Conservation (phyloP, 768 basidiomycete species). For the Polyporus arcularius region DNA sequence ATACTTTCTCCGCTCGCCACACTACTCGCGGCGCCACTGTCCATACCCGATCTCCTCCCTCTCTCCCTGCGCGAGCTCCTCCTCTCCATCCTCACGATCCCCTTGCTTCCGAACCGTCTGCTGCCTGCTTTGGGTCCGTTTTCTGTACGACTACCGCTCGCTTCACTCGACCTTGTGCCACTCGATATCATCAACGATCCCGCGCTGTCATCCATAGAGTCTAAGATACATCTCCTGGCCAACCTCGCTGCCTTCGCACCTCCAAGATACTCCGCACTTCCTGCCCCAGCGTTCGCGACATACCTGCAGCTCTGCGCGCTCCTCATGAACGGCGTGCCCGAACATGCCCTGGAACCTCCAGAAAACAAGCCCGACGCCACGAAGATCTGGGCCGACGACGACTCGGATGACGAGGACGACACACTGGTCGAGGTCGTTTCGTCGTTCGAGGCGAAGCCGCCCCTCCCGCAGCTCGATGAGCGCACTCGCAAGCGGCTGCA, state of each 20-base stretch:
- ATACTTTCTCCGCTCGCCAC: slow-evolving; percentile 48
- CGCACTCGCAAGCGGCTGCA: slow-evolving; percentile 65
- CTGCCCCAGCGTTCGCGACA: slow-evolving; percentile 43
- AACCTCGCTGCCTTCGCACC: slow-evolving; percentile 69
- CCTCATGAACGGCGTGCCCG: slow-evolving; percentile 56
- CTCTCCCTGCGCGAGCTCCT: slow-evolving; percentile 45
- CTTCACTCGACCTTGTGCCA: slow-evolving; percentile 36
- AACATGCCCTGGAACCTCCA: slow-evolving; percentile 51
- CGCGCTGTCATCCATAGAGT: slow-evolving; percentile 1
- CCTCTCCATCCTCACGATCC: slow-evolving; percentile 64
- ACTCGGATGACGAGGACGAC: slow-evolving; percentile 31
- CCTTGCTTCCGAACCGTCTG: slow-evolving; percentile 76
- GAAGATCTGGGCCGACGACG: slow-evolving; percentile 23
- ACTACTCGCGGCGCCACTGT: slow-evolving; percentile 45
- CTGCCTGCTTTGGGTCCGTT: slow-evolving; percentile 62
- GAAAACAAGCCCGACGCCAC: slow-evolving; percentile 14
- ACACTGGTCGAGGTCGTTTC: slow-evolving; percentile 42
- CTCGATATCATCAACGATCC: slow-evolving; percentile 18
- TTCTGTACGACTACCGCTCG: slow-evolving; percentile 63
- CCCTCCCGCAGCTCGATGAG: slow-evolving; percentile 50
- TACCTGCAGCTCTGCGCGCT: slow-evolving; percentile 57
- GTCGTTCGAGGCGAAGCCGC: slow-evolving; percentile 29
- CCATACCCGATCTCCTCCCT: slow-evolving; percentile 33
- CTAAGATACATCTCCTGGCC: slow-evolving; percentile 64
- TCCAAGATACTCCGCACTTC: slow-evolving; percentile 57